phyloP scores from a whole-genome alignment of 2,329 filamentous ascomycete species.

The Alternaria angustiovoidea region DNA sequence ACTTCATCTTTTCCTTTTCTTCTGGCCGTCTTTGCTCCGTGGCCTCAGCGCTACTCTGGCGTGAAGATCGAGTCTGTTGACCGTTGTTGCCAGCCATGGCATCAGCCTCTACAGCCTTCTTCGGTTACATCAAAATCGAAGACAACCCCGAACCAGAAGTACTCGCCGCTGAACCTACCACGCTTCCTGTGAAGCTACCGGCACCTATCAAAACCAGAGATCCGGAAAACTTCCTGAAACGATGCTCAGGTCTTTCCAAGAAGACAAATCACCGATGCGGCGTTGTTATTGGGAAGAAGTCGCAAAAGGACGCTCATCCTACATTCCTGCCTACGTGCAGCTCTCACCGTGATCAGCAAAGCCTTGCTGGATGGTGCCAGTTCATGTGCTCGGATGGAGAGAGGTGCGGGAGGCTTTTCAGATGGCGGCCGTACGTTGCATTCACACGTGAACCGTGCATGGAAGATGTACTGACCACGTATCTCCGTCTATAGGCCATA shows the following conservation, averaged over 20 bases:
- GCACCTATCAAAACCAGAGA: conserved; percentile 31
- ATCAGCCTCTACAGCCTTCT: neutral
- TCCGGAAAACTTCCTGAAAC: conserved; percentile 37
- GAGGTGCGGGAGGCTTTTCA: conserved; percentile 37
- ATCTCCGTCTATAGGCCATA: conserved; percentile 25
- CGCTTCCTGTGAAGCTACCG: conserved; percentile 4
- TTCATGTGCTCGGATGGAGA: conserved; percentile 26
- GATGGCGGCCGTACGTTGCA: conserved; percentile 25
- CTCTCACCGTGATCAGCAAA: conserved; percentile 39
- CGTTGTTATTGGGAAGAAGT: conserved; percentile 31
- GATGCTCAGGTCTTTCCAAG: conserved; percentile 41
- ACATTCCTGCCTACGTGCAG: conserved; percentile 42
- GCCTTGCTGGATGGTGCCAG: conserved; percentile 39
- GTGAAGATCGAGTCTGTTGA: neutral
- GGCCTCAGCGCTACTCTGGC: neutral
- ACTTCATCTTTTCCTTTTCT: neutral
- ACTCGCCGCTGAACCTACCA: neutral
- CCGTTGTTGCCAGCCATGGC: conserved; percentile 1
- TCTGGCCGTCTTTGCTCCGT: neutral
- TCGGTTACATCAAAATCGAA: conserved; percentile 13
- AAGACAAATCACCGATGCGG: conserved; percentile 35
- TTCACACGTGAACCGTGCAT: neutral
- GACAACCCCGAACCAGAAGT: conserved; percentile 16
- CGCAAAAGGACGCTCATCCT: conserved; percentile 31
- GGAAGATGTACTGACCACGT: neutral